phyloP scores from a whole-genome alignment of 2,329 filamentous ascomycete genomes.

The Colletotrichum sp. region DNA sequence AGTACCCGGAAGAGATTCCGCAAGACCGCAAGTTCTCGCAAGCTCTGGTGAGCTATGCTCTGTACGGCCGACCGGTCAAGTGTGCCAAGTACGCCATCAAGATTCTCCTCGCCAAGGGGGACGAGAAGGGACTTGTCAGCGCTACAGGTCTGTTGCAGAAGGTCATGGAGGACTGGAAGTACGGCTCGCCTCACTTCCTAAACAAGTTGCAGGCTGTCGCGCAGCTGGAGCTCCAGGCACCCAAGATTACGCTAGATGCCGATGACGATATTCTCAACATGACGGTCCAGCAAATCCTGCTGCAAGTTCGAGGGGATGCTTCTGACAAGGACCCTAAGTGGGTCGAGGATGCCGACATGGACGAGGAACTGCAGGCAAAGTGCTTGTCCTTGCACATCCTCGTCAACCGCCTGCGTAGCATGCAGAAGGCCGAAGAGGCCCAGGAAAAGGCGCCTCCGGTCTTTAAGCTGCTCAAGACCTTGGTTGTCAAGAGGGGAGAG shows the following conservation, averaged over 20 bases:
- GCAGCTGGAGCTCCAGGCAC: conserved; percentile 77
- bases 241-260: conserved; percentile 73
- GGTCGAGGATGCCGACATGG: conserved; percentile 70
- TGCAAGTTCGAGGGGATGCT: conserved; percentile 70
- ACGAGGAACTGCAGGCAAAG: conserved; percentile 85
- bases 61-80: conserved; percentile 80
- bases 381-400: conserved; percentile 83
- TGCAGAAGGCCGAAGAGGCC: conserved; percentile 54
- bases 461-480: conserved; percentile 78
- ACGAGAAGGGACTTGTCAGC: conserved; percentile 80
- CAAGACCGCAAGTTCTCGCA: conserved; percentile 81
- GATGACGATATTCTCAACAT: conserved; percentile 82
- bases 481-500: conserved; percentile 80
- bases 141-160: conserved; percentile 83
- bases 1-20: conserved; percentile 83
- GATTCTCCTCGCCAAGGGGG: conserved; percentile 78
- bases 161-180: conserved; percentile 75
- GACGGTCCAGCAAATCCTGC: conserved; percentile 75
- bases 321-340: conserved; percentile 65
- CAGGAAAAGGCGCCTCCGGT: conserved; percentile 70
- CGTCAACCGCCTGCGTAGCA: conserved; percentile 80
- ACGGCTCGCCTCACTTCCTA: conserved; percentile 76
- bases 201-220: conserved; percentile 74
- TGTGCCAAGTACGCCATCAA: conserved; percentile 94
- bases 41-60: conserved; percentile 81